phyloP scores from a whole-genome alignment of 176 grass and related monocot species.

The Eleusine indica region DNA sequence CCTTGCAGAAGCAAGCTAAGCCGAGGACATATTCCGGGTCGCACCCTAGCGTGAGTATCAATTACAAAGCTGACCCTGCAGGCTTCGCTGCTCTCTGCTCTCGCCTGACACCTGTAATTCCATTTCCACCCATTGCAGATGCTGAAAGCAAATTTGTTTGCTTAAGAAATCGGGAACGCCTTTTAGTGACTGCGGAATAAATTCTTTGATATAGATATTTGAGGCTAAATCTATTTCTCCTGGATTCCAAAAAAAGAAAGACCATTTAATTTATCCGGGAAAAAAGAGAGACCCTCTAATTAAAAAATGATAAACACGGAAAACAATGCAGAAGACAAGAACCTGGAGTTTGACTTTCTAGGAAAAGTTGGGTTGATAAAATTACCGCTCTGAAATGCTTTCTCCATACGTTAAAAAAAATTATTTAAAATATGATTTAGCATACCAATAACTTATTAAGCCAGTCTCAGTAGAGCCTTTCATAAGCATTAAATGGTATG shows the following conservation, averaged over 20 bases:
- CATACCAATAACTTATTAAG: too few relatives aligned
- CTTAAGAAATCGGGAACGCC: neutral
- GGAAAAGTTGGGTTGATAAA: neutral
- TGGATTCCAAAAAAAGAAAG: neutral
- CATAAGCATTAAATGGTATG: too few relatives aligned
- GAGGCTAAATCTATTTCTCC: neutral
- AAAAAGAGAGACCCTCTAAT: too few relatives aligned
- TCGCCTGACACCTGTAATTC: conserved; percentile 9
- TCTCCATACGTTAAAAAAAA: too few relatives aligned
- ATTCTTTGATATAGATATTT: neutral
- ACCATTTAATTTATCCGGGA: too few relatives aligned
- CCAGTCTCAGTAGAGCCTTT: too few relatives aligned
- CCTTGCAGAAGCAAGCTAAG: conserved; percentile 25
- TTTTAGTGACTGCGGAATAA: neutral
- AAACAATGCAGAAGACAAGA: too few relatives aligned
- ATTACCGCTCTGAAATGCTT: too few relatives aligned
- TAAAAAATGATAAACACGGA: too few relatives aligned
- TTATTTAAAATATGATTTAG: too few relatives aligned
- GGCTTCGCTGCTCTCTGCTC: neutral
- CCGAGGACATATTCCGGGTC: neutral
- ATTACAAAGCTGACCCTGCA: neutral
- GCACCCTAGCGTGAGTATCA: neutral
- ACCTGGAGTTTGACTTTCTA: neutral
- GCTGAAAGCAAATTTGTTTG: neutral
- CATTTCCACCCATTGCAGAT: neutral